Percentiles rank a stretch among this genome's conserved stretches.
These are phyloP conservation scores for Hypoxylon sp. DNA, from an alignment of 2,329 filamentous ascomycete genomes.

Conservation along the genomic window DNA sequence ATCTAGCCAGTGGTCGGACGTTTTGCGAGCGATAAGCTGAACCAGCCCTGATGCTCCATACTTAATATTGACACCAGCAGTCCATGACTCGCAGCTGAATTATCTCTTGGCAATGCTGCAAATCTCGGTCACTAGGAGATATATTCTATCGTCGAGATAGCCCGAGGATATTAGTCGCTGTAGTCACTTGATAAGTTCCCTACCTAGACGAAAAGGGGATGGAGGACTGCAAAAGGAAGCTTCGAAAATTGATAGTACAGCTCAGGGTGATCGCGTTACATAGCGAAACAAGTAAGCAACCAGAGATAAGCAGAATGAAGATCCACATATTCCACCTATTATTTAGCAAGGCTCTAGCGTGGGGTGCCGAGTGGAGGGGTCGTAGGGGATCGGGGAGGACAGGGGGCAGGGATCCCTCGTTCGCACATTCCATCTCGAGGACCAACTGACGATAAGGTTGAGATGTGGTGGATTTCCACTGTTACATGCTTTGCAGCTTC, in stretches of 20 bases:
- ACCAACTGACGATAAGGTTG: conserved; percentile 25
- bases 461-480: neutral
- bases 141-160: conserved; percentile 2
- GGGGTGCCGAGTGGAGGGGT: conserved; percentile 27
- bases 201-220: conserved; percentile 10
- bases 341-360: conserved; percentile 31
- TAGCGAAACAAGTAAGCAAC: conserved; percentile 43
- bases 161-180: neutral
- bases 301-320: conserved; percentile 40
- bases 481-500: conserved; percentile 17
- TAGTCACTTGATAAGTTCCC: neutral
- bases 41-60: conserved; percentile 14
- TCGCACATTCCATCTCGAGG: conserved; percentile 33
- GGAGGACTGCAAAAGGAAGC: conserved; percentile 17
- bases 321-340: conserved; percentile 22
- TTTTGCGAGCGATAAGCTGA: conserved; percentile 19
- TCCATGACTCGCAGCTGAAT: conserved; percentile 13
- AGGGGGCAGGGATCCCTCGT: conserved; percentile 14
- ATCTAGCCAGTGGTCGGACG: conserved; percentile 8
- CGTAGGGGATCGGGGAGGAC: conserved; percentile 31
- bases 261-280: conserved; percentile 34
- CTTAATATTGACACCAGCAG: conserved; percentile 29
- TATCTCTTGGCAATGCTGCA: neutral
- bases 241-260: conserved; percentile 15
- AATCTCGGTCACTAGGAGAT: neutral